phyloP scores from a whole-genome alignment of 2,329 filamentous ascomycete species.

The Diaporthe humulicola region DNA sequence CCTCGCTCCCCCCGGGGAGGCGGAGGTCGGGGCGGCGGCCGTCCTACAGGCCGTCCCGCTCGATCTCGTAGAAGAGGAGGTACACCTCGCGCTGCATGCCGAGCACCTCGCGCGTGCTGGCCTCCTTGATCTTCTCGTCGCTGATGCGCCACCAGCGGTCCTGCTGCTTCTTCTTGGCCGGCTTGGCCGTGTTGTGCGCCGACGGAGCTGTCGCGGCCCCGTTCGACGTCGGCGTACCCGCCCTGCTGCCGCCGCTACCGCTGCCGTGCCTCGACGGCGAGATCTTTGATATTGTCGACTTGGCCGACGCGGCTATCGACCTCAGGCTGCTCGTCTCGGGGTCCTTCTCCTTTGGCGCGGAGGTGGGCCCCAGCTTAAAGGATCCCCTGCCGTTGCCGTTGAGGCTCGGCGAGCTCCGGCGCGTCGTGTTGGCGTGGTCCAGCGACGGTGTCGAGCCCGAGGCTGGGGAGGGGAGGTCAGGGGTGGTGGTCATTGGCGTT shows the following conservation, averaged over 20 bases:
- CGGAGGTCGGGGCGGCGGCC: neutral
- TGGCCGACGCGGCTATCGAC: constrained; percentile 69
- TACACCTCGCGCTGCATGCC: constrained; percentile 97
- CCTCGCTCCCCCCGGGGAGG: constrained; percentile 2
- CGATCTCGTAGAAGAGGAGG: constrained; percentile 93
- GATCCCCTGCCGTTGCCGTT: constrained; percentile 22
- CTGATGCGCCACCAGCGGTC: constrained; percentile 98
- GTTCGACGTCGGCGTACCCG: constrained; percentile 35
- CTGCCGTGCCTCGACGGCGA: constrained; percentile 53
- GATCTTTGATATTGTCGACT: constrained; percentile 65
- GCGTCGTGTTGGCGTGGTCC: constrained; percentile 32
- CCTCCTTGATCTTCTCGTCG: constrained; percentile 95
- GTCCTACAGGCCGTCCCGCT: constrained; percentile 57
- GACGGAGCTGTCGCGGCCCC: constrained; percentile 44
- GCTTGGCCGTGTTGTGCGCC: constrained; percentile 42
- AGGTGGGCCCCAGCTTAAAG: constrained; percentile 39
- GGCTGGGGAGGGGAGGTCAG: constrained; percentile 58
- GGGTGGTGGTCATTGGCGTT: constrained; percentile 61
- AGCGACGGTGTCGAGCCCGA: constrained; percentile 41
- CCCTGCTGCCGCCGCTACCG: constrained; percentile 46
- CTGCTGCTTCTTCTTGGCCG: constrained; percentile 63
- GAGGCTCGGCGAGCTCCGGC: constrained; percentile 23
- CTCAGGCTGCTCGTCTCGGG: constrained; percentile 65
- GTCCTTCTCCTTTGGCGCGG: constrained; percentile 50
- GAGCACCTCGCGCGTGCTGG: constrained; percentile 90